Evolutionary conservation across 805 yeast species (phyloP).

Genomic region (Blastobotrys terrestris): DNA sequence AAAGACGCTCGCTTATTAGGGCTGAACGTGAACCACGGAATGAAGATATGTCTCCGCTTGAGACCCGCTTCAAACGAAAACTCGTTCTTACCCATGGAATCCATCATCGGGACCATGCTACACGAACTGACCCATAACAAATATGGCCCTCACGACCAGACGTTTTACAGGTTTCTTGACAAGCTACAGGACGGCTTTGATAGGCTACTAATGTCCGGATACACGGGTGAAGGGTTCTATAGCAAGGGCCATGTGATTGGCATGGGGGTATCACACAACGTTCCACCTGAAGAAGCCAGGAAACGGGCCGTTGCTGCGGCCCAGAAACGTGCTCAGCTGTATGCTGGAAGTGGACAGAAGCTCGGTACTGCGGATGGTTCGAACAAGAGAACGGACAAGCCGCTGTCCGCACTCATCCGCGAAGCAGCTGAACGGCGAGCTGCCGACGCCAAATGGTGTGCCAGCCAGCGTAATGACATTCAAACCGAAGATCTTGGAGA

Average conservation of each 20-base stretch:
- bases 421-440: conserved; percentile 59
- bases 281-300: conserved; percentile 10
- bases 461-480: conserved; percentile 6
- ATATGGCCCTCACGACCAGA: conserved; percentile 72
- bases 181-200: conserved; percentile 48
- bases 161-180: conserved; percentile 62
- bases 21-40: conserved; percentile 73
- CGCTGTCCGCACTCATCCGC: conserved; percentile 41
- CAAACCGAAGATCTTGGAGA: background rate
- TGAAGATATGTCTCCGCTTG: conserved; percentile 63
- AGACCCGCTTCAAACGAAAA: conserved; percentile 49
- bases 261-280: conserved; percentile 2
- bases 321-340: conserved; percentile 37
- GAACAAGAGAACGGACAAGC: conserved; percentile 21
- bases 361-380: conserved; percentile 26
- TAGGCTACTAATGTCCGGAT: conserved; percentile 35
- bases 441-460: conserved; percentile 24
- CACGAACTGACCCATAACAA: conserved; percentile 84
- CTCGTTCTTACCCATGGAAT: conserved; percentile 53
- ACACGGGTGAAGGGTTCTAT: conserved; percentile 41
- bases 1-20: conserved; percentile 61
- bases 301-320: conserved; percentile 18
- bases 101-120: conserved; percentile 72
- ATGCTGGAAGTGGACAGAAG: conserved; percentile 32
- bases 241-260: conserved; percentile 41